Percentiles rank a stretch among this genome's conserved stretches.
phyloP scores from a whole-genome alignment of 371 early-diverging fungal genomes.

The Phascolomyces articulosus region DNA sequence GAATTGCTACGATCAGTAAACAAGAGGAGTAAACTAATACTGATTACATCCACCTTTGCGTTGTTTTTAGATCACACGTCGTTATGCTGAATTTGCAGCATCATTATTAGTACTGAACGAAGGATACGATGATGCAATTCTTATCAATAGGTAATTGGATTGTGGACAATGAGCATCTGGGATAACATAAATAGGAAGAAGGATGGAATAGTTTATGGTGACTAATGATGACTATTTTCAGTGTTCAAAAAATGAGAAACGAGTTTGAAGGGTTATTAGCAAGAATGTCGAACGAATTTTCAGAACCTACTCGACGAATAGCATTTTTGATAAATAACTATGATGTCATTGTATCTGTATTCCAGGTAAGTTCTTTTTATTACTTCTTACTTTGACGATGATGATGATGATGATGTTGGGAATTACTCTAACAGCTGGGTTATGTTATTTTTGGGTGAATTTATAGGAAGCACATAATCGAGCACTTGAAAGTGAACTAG shows the following conservation, averaged over 20 bases:
- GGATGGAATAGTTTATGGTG: too few relatives aligned
- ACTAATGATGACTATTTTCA: too few relatives aligned
- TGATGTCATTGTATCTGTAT: conserved; percentile 80
- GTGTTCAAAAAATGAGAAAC: conserved; percentile 73
- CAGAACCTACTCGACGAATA: conserved; percentile 65
- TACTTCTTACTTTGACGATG: not conserved
- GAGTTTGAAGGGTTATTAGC: conserved; percentile 76
- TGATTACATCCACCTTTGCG: not conserved
- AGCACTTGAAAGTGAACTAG: conserved; percentile 73
- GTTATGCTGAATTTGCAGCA: conserved; percentile 90
- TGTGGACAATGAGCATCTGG: too few relatives aligned
- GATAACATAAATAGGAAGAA: not conserved
- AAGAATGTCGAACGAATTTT: conserved; percentile 75
- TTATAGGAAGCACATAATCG: conserved; percentile 67
- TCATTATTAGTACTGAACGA: conserved; percentile 87
- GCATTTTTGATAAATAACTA: conserved; percentile 92
- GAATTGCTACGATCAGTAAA: too few relatives aligned
- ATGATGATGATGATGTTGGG: too few relatives aligned
- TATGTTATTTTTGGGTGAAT: too few relatives aligned
- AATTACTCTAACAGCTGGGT: too few relatives aligned
- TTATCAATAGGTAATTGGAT: conserved; percentile 67
- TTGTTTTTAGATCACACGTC: conserved; percentile 50
- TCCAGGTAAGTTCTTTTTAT: conserved; percentile 42
- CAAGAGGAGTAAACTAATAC: not conserved
- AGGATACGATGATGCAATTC: conserved; percentile 81